Conservation (phyloP, 495 filamentous ascomycete genomes). For the Penicillium daleae region DNA sequence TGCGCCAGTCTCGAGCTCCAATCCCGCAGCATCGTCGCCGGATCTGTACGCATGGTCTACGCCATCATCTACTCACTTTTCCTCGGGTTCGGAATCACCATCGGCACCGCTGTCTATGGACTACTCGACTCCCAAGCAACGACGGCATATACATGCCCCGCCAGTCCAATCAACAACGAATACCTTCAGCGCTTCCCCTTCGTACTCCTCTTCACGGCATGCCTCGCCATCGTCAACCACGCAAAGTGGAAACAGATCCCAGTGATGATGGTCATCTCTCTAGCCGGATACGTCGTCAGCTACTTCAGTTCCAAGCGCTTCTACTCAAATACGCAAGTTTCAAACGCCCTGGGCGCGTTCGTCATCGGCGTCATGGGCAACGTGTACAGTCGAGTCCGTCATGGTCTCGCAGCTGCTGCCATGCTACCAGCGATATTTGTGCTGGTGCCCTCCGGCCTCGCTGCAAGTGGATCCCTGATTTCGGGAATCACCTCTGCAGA, state of each 20-base stretch:
- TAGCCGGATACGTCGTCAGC: conserved; percentile 86
- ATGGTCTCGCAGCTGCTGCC: conserved; percentile 84
- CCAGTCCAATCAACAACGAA: conserved; percentile 54
- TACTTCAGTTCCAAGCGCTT: conserved; percentile 77
- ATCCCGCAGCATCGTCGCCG: conserved; percentile 82
- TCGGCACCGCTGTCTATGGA: conserved; percentile 89
- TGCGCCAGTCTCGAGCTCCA: conserved; percentile 88
- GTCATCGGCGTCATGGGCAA: conserved; percentile 87
- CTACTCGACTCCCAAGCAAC: conserved; percentile 76
- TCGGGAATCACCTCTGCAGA: conserved; percentile 85
- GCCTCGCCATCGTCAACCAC: conserved; percentile 83
- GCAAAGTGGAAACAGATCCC: conserved; percentile 89
- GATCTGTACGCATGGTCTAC: conserved; percentile 93
- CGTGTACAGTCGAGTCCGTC: conserved; percentile 79
- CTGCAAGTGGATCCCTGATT: conserved; percentile 80
- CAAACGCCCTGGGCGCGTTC: conserved; percentile 81
- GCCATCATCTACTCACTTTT: conserved; percentile 95
- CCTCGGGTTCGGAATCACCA: conserved; percentile 95
- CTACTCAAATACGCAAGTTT: conserved; percentile 74
- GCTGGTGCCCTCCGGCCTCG: conserved; percentile 87
- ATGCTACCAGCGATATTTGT: conserved; percentile 95
- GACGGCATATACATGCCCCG: conserved; percentile 68
- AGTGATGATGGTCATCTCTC: conserved; percentile 79
- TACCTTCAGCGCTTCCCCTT: conserved; percentile 65
- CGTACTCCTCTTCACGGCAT: conserved; percentile 80